Evolutionary conservation across 257 asterid genomes (phyloP).

Genomic region (Solanum tarijense): DNA sequence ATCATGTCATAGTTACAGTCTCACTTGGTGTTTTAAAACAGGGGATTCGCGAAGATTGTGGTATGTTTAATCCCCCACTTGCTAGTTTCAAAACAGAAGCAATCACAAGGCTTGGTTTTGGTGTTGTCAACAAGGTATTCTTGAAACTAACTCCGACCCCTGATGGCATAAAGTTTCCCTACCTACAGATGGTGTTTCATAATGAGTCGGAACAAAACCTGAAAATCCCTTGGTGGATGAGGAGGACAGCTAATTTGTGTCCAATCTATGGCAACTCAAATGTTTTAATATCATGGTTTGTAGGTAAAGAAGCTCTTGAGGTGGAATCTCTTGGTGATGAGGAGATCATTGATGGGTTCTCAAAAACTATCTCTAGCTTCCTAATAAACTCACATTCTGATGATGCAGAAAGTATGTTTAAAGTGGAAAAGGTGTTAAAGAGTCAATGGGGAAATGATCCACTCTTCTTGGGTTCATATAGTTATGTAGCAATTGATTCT

Average conservation of each 20-base stretch:
- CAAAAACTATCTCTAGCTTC: conserved; percentile 43
- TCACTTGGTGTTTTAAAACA: conserved; percentile 71
- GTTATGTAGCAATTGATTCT: conserved; percentile 77
- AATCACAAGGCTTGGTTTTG: conserved; percentile 68
- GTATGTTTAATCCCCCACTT: conserved; percentile 50
- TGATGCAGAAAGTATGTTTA: conserved; percentile 8
- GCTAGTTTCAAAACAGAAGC: conserved; percentile 50
- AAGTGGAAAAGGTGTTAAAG: conserved; percentile 47
- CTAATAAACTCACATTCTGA: conserved; percentile 2
- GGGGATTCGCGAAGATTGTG: conserved; percentile 30
- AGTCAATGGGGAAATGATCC: conserved; percentile 86
- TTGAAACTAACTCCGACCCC: conserved; percentile 22
- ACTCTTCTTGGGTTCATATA: conserved; percentile 77
- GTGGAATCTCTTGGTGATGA: conserved; percentile 50
- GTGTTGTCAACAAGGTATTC: conserved; percentile 78
- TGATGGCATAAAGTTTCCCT: conserved; percentile 26
- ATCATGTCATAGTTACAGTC: conserved; percentile 76
- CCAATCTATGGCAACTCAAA: conserved; percentile 62
- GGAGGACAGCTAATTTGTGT: conserved; percentile 43
- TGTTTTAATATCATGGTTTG: conserved; percentile 62
- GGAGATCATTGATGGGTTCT: conserved; percentile 50
- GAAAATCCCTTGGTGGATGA: conserved; percentile 34
- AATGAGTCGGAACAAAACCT: conserved; percentile 37
- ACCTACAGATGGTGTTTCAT: conserved; percentile 64
- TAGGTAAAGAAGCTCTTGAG: conserved; percentile 70